Conservation (phyloP, 2,329 filamentous ascomycete genomes). For the Colletotrichum lentis region DNA sequence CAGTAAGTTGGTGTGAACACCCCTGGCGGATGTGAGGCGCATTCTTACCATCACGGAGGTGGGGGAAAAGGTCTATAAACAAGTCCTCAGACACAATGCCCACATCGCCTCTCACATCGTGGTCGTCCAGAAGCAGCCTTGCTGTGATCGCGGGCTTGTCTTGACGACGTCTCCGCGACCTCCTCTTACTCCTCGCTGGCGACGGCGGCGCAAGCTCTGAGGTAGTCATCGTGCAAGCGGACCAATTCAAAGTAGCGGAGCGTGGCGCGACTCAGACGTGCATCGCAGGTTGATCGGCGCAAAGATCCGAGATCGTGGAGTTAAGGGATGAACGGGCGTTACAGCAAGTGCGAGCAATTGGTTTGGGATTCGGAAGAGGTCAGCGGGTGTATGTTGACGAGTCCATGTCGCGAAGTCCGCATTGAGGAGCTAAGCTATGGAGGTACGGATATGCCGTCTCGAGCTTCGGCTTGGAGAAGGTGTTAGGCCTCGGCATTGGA, state of each 20-base stretch:
- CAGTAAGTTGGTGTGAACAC: background rate
- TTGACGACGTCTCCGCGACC: constrained; percentile 63
- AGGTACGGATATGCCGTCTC: constrained; percentile 18
- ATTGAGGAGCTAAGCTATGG: constrained; percentile 26
- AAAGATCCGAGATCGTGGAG: background rate
- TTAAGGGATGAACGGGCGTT: background rate
- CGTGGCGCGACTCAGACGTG: constrained; percentile 13
- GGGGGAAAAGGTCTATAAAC: constrained; percentile 80
- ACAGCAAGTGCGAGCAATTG: constrained; percentile 17
- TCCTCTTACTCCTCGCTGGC: constrained; percentile 47
- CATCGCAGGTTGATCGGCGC: constrained; percentile 16
- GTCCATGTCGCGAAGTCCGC: constrained; percentile 19
- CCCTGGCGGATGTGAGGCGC: background rate
- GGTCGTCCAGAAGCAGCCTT: constrained; percentile 83
- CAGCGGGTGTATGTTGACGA: constrained; percentile 2
- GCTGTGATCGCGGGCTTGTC: constrained; percentile 82
- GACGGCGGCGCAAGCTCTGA: constrained; percentile 43
- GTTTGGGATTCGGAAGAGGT: background rate
- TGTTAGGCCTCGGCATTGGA: constrained; percentile 37
- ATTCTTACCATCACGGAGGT: constrained; percentile 61
- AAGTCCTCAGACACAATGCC: constrained; percentile 89
- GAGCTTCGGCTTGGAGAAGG: constrained; percentile 33
- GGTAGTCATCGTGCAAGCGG: constrained; percentile 23
- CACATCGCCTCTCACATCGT: constrained; percentile 78
- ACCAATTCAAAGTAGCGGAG: constrained; percentile 7